A percentile compares a stretch with the other conserved stretches of the same genome.
Evolutionary conservation across 345 rosid genomes (phyloP).

Genomic region (Orychophragmus violaceus): DNA sequence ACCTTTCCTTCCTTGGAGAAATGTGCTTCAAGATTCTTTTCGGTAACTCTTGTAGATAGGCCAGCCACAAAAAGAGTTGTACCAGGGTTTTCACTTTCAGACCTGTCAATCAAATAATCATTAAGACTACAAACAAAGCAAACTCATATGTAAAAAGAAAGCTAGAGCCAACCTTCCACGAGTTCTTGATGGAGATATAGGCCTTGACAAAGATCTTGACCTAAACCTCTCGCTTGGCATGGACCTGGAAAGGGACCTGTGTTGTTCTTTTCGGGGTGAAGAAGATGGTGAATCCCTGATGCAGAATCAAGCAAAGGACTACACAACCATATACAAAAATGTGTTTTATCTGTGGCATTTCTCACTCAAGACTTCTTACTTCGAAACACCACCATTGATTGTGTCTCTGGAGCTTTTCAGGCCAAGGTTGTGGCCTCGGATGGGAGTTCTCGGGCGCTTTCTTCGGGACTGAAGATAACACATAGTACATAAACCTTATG

Average conservation of each 20-base stretch:
- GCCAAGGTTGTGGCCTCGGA: slow-evolving; percentile 98
- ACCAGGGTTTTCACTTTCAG: slow-evolving; percentile 52
- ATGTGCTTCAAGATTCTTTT: slow-evolving; percentile 83
- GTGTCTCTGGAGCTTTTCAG: slow-evolving; percentile 81
- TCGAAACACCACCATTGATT: too few species aligned
- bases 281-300: slow-evolving; percentile 60
- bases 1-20: slow-evolving; percentile 99
- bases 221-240: slow-evolving; percentile 33
- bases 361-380: neutral
- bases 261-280: slow-evolving; percentile 59
- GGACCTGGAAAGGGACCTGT: slow-evolving; percentile 45
- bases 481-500: slow-evolving; percentile 18
- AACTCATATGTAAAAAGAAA: neutral
- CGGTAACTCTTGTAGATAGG: slow-evolving; percentile 82
- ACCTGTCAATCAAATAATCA: slow-evolving; percentile 35
- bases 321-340: neutral
- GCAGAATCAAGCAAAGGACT: neutral
- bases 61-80: slow-evolving; percentile 93
- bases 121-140: neutral
- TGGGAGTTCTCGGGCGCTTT: slow-evolving; percentile 92
- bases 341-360: neutral
- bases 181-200: slow-evolving; percentile 49
- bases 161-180: slow-evolving; percentile 52
- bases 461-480: slow-evolving; percentile 78
- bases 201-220: slow-evolving; percentile 59